Conservation (phyloP, 805 yeast species). For the Candida methanosorbosa region DNA sequence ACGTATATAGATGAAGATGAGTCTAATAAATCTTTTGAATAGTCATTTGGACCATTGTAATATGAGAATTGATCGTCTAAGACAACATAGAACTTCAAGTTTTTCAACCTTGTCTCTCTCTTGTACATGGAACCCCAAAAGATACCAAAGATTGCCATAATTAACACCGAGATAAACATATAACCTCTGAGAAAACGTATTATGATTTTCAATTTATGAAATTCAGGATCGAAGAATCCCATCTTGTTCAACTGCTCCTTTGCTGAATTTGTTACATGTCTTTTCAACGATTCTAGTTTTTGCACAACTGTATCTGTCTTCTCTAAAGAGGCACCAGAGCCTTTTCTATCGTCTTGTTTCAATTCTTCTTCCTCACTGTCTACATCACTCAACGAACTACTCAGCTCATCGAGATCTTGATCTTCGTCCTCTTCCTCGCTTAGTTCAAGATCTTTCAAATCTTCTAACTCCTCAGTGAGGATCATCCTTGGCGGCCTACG, state of each 20-base stretch:
- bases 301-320: slow-evolving; percentile 1
- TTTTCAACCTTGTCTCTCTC: slow-evolving; percentile 18
- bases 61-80: slow-evolving; percentile 5
- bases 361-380: background rate
- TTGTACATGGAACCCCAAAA: slow-evolving; percentile 35
- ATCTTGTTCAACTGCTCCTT: slow-evolving; percentile 12
- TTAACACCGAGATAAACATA: slow-evolving; percentile 22
- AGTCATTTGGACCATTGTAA: slow-evolving; percentile 1
- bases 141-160: slow-evolving; percentile 28
- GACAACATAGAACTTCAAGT: slow-evolving; percentile 27
- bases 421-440: background rate
- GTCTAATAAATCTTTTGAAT: background rate
- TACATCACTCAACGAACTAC: background rate
- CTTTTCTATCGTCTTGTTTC: background rate
- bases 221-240: slow-evolving; percentile 19
- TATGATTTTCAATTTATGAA: slow-evolving; percentile 7
- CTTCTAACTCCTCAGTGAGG: background rate
- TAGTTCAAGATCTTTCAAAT: background rate
- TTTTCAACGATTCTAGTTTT: slow-evolving; percentile 7
- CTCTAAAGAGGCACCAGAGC: background rate
- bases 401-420: background rate
- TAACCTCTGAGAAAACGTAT: slow-evolving; percentile 15
- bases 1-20: slow-evolving; percentile 5
- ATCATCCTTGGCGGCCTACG: background rate
- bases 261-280: slow-evolving; percentile 10